phyloP scores from a whole-genome alignment of 495 filamentous ascomycete species.

The Podospora pseudopauciseta region DNA sequence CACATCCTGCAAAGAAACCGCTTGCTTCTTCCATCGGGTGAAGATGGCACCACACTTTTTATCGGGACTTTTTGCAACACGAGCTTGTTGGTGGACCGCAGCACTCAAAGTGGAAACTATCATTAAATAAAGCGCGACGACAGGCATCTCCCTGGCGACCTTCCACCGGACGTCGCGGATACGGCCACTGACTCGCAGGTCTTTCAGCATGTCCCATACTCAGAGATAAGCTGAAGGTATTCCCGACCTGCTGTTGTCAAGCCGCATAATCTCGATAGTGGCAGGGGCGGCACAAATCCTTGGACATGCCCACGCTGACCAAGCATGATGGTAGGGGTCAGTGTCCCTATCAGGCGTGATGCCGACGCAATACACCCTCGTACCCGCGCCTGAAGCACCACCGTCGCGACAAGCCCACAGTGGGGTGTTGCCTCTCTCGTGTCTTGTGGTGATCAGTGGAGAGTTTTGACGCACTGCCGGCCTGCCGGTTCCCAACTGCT shows the following conservation, averaged over 20 bases:
- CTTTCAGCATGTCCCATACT: not conserved
- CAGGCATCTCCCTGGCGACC: not conserved
- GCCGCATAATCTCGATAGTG: not conserved
- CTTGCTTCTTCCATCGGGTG: not conserved
- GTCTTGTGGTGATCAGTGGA: constrained; percentile 5
- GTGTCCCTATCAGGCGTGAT: not conserved
- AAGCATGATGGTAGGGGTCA: not conserved
- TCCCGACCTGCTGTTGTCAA: not conserved
- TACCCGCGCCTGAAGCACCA: not conserved
- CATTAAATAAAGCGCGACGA: not conserved
- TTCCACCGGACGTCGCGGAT: not conserved
- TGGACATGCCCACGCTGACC: not conserved
- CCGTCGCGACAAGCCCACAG: not conserved
- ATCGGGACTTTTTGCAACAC: not conserved
- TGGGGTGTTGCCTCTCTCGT: not conserved
- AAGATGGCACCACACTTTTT: not conserved
- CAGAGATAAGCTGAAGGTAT: not conserved
- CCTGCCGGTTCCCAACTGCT: not conserved
- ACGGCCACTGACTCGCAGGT: not conserved
- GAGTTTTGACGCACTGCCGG: not conserved
- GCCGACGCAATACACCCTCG: not conserved
- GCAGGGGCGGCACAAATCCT: not conserved
- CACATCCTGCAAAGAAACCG: no score
- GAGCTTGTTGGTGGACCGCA: not conserved
- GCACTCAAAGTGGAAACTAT: not conserved